Base-by-base conservation (phyloP, 208 protist species). In the Trypanosoma mega region DNA sequence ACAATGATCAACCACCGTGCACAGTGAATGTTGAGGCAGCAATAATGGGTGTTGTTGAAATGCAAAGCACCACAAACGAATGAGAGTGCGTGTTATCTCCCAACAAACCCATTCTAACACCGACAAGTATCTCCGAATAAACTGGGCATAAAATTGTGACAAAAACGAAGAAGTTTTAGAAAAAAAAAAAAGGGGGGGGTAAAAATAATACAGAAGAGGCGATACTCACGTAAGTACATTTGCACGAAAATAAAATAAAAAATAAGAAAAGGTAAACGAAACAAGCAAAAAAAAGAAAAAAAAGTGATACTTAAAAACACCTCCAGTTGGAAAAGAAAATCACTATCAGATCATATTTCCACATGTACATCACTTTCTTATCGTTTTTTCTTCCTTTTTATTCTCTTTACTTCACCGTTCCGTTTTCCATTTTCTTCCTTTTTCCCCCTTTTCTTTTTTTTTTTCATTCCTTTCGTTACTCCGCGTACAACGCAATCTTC, bases 281-380 rank as follows among this genome's bases (percentile, higher is more conserved):
- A 4, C 45, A 37, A 33, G 36, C 20, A 52, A 34, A 30, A 11
- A n/a, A 31, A 60, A 14, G 46, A 36, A 56, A 50, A 61, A 53
- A 69, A 30, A 43, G 33, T 26, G 16, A 65, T 8, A 65, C 24
- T 20, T 36, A 65, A 50, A 51, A 39, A 63, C 52, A 14, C 44
- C 3, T 30, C 16, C 43, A 41, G 51, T 4, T 11, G 34, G 31
- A 36, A 46, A 53, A 50, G 14, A 39, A 57, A 54, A 14, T n/a
- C 7, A 4, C 49, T 37, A 23, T 3, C 26, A 37, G 6, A 20
- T 34, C 16, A 12, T 37, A 24, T 16, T n/a, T 51, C n/a, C n/a
- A n/a, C n/a, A n/a, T n/a, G n/a, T n/a, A n/a, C n/a, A n/a, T n/a
- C n/a, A n/a, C n/a, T n/a, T 63, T 44, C 31, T 34, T 31, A 9